Conservation (phyloP, 164 flowering plant species). For the Akebia trifoliata region DNA sequence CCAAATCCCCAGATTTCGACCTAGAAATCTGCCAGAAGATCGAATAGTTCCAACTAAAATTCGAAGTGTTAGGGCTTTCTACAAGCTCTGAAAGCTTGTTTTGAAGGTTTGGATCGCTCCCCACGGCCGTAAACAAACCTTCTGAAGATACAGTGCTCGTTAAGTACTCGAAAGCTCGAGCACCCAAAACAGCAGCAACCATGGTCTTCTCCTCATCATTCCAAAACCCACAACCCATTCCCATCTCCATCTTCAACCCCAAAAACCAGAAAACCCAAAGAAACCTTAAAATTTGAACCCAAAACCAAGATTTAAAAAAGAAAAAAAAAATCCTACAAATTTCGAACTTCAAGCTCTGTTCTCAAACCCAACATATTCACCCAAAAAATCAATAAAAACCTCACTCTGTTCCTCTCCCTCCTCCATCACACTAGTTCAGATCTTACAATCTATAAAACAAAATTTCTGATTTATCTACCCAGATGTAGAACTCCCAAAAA, state of each 20-base stretch:
- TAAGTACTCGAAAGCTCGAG: slow-evolving; percentile 65
- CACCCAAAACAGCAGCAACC: slow-evolving; percentile 61
- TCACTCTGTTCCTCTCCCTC: no score
- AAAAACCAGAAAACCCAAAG: slow-evolving; percentile 3
- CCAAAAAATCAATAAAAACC: no score
- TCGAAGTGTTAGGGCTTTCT: slow-evolving; percentile 54
- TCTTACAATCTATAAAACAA: no score
- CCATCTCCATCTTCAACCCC: slow-evolving; percentile 42
- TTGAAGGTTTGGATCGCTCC: slow-evolving; percentile 61
- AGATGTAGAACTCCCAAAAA: no score
- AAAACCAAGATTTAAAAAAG: slow-evolving; percentile 4
- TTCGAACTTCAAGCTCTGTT: slow-evolving; percentile 7
- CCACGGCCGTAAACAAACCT: slow-evolving; percentile 40
- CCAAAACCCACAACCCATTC: slow-evolving; percentile 40
- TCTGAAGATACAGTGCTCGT: slow-evolving; percentile 49
- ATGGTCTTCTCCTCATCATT: slow-evolving; percentile 67
- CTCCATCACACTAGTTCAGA: no score
- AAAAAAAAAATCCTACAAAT: slow-evolving; percentile 1
- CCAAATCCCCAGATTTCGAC: slow-evolving; percentile 70
- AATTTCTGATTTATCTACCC: no score
- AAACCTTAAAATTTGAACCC: slow-evolving; percentile 6
- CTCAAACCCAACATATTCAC: slow-evolving; percentile 7
- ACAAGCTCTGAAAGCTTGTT: slow-evolving; percentile 88
- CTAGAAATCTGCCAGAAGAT: slow-evolving; percentile 88
- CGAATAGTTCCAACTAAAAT: slow-evolving; percentile 85